Evolutionary conservation across 805 yeast genomes (phyloP).

Genomic region (Geotrichum ghanense): DNA sequence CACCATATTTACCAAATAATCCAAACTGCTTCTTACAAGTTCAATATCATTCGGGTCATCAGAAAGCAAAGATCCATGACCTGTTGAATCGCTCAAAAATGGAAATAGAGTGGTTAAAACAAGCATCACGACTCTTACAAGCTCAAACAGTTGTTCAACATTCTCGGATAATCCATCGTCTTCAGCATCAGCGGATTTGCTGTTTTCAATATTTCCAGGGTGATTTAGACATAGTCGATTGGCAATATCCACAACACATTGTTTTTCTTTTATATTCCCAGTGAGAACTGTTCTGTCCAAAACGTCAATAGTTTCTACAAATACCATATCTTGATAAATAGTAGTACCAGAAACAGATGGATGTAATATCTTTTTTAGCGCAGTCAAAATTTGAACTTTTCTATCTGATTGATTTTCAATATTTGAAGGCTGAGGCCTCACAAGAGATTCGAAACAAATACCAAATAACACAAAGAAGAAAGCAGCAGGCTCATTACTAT

Average conservation of each 20-base stretch:
- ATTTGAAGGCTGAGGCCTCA: constrained; percentile 29
- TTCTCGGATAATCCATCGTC: constrained; percentile 38
- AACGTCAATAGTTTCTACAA: constrained; percentile 64
- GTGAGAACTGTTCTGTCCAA: constrained; percentile 60
- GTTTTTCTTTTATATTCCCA: constrained; percentile 37
- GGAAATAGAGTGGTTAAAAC: constrained; percentile 36
- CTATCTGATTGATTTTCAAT: constrained; percentile 17
- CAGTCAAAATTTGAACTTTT: constrained; percentile 31
- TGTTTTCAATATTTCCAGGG: constrained; percentile 19
- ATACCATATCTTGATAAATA: constrained; percentile 54
- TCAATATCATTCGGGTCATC: constrained; percentile 16
- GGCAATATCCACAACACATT: constrained; percentile 43
- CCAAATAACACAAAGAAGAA: constrained; percentile 76
- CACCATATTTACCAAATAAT: constrained; percentile 49
- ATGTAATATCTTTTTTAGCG: constrained; percentile 45
- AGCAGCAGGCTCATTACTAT: constrained; percentile 23
- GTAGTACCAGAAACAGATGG: constrained; percentile 45
- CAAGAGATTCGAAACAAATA: constrained; percentile 67
- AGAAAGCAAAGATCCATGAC: constrained; percentile 22
- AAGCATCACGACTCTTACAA: constrained; percentile 56
- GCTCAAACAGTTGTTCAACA: constrained; percentile 73
- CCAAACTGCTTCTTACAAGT: constrained; percentile 39
- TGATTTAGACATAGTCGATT: constrained; percentile 40
- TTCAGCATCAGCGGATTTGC: constrained; percentile 18
- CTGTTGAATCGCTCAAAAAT: constrained; percentile 15